Evolutionary conservation across 768 basidiomycete species (phyloP).

Genomic region (Auricularia sp.): DNA sequence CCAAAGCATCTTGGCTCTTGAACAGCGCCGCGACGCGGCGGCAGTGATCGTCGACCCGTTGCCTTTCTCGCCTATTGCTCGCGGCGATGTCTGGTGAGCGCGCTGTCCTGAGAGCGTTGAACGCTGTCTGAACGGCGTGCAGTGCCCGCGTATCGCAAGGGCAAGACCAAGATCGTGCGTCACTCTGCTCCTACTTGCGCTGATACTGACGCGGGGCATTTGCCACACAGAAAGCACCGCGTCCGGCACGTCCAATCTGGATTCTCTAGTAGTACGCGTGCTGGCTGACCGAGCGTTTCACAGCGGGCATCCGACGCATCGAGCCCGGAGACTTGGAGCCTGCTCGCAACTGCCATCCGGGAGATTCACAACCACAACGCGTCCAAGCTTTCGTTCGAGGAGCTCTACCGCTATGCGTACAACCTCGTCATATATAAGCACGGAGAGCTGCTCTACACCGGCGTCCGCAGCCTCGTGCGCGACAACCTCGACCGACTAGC

Average conservation of each 20-base stretch:
- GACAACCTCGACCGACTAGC: slow-evolving; percentile 81
- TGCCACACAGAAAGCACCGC: slow-evolving; percentile 13
- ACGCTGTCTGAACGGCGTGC: background rate
- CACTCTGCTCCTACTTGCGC: background rate
- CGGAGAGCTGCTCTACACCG: slow-evolving; percentile 79
- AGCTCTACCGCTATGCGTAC: slow-evolving; percentile 89
- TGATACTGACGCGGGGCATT: background rate
- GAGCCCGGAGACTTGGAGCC: slow-evolving; percentile 76
- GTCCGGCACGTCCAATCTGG: slow-evolving; percentile 7
- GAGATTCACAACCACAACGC: slow-evolving; percentile 96
- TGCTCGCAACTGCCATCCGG: slow-evolving; percentile 73
- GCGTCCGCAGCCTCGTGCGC: slow-evolving; percentile 65
- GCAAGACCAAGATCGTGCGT: slow-evolving; percentile 10
- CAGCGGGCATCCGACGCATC: slow-evolving; percentile 69
- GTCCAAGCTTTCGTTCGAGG: slow-evolving; percentile 79
- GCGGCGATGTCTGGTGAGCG: background rate
- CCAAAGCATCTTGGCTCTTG: no score
- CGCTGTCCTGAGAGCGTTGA: background rate
- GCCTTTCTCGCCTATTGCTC: background rate
- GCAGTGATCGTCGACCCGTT: no score
- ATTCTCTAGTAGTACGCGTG: background rate
- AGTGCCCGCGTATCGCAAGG: background rate
- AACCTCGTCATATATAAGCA: slow-evolving; percentile 86
- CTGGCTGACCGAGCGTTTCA: background rate
- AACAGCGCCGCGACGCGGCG: no score